Evolutionary conservation across 805 yeast species (phyloP).

Genomic region (Pichia scutulata): DNA sequence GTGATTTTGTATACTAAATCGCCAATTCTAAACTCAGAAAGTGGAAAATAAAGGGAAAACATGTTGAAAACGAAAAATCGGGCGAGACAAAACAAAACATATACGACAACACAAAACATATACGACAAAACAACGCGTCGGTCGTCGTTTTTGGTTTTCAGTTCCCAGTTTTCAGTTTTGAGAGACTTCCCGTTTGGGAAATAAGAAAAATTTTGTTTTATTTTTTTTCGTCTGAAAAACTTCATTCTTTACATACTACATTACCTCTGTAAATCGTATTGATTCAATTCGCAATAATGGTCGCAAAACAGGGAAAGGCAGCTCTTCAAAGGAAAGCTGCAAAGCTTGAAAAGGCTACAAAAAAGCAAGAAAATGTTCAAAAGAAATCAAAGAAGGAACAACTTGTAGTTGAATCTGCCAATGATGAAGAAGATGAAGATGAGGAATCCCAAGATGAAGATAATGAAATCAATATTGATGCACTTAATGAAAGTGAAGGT

Average conservation of each 20-base stretch:
- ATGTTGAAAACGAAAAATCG: neutral
- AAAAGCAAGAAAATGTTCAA: conserved; percentile 6
- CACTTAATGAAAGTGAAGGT: conserved; percentile 34
- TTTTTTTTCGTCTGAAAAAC: neutral
- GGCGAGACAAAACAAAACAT: neutral
- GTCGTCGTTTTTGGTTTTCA: neutral
- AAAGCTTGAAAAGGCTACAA: conserved; percentile 40
- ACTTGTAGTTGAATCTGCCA: conserved; percentile 14
- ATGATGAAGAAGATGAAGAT: conserved; percentile 26
- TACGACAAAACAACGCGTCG: neutral
- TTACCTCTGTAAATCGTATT: neutral
- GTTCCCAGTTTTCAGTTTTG: neutral
- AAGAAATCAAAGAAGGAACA: conserved; percentile 31
- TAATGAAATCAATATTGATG: conserved; percentile 21
- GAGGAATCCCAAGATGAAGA: conserved; percentile 30
- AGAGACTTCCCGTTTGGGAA: conserved; percentile 2
- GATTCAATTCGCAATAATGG: conserved; percentile 36
- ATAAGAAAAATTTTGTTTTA: conserved; percentile 3
- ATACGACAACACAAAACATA: neutral
- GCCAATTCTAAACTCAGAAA: too few species aligned
- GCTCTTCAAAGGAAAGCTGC: conserved; percentile 34
- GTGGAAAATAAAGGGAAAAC: neutral
- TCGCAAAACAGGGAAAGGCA: conserved; percentile 3
- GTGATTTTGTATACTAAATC: too few species aligned
- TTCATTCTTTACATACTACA: neutral